Evolutionary conservation across 192 early-diverging fungal species (phyloP).

Genomic region (Coemansia sp.): DNA sequence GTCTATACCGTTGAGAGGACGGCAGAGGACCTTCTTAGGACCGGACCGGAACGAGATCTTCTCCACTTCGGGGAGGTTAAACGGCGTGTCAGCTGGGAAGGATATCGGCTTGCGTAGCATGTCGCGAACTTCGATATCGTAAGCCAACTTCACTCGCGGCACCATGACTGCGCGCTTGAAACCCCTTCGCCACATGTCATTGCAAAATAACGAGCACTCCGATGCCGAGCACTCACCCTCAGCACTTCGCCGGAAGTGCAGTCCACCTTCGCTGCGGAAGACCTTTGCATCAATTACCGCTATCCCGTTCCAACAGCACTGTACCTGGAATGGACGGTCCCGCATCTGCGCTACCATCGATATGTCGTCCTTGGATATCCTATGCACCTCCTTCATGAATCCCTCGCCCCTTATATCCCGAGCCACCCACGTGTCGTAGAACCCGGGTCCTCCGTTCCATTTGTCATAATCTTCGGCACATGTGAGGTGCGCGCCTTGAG

Average conservation of each 20-base stretch:
- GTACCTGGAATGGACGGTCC: constrained; percentile 53
- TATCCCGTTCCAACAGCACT: constrained; percentile 61
- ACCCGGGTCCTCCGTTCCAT: constrained; percentile 25
- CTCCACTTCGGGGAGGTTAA: not conserved
- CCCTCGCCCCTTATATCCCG: constrained; percentile 49
- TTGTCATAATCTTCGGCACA: constrained; percentile 57
- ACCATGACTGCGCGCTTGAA: constrained; percentile 45
- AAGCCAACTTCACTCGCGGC: constrained; percentile 54
- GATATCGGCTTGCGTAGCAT: constrained; percentile 22
- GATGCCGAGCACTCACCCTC: constrained; percentile 55
- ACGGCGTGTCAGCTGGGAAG: constrained; percentile 30
- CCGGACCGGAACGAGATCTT: constrained; percentile 31
- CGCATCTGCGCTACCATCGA: constrained; percentile 27
- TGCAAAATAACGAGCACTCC: constrained; percentile 59
- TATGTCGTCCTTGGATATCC: constrained; percentile 37
- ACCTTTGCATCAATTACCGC: constrained; percentile 45
- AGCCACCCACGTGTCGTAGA: constrained; percentile 60
- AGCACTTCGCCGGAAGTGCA: constrained; percentile 36
- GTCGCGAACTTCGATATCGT: constrained; percentile 39
- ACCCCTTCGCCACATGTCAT: constrained; percentile 49
- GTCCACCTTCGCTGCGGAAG: constrained; percentile 17
- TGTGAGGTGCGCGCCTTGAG: constrained; percentile 53
- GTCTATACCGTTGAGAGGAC: constrained; percentile 32
- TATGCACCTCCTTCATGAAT: constrained; percentile 34
- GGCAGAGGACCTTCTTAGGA: constrained; percentile 39